Percentiles rank a stretch among this genome's conserved stretches.
Conservation (phyloP, 352 stramenopile genomes). For the Phytophthora macrochlamydospora region DNA sequence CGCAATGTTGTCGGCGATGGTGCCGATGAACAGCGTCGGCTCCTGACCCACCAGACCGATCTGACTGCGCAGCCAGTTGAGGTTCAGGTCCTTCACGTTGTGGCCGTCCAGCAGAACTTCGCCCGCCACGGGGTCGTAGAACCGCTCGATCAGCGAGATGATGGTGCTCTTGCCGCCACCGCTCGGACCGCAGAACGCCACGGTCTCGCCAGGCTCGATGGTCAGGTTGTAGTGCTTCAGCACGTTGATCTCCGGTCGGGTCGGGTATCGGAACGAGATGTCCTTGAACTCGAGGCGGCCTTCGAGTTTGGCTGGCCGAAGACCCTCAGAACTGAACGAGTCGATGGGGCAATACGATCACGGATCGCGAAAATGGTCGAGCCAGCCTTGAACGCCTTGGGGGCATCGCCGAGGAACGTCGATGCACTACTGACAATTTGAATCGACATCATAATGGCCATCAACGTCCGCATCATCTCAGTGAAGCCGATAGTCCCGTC, state of each 20-base stretch:
- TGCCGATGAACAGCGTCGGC: constrained; percentile 56
- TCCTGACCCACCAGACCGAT: constrained; percentile 66
- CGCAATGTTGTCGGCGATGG: constrained; percentile 61
- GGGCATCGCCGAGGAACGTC: constrained; percentile 43
- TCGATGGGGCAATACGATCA: constrained; percentile 42
- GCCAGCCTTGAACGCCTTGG: constrained; percentile 76
- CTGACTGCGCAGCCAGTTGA: constrained; percentile 49
- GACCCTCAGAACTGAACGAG: constrained; percentile 37
- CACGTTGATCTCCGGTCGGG: constrained; percentile 59
- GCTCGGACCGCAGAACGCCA: constrained; percentile 59
- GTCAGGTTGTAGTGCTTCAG: constrained; percentile 87
- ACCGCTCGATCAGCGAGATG: constrained; percentile 53
- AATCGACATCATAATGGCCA: constrained; percentile 50
- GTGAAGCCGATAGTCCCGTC: constrained; percentile 43
- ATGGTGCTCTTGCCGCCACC: constrained; percentile 54
- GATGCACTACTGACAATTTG: constrained; percentile 33
- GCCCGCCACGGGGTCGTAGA: constrained; percentile 64
- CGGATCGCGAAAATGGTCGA: constrained; percentile 41
- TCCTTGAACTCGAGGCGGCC: constrained; percentile 60
- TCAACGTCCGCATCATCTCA: constrained; percentile 57
- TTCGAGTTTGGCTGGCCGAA: constrained; percentile 19
- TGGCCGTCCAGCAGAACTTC: constrained; percentile 74
- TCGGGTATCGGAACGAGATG: constrained; percentile 82
- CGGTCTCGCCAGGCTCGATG: constrained; percentile 64
- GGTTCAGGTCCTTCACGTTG: constrained; percentile 77